These are phyloP conservation scores for Bothriochloa decipiens DNA, from an alignment of 176 grass and related monocot species.

Conservation along the genomic window DNA sequence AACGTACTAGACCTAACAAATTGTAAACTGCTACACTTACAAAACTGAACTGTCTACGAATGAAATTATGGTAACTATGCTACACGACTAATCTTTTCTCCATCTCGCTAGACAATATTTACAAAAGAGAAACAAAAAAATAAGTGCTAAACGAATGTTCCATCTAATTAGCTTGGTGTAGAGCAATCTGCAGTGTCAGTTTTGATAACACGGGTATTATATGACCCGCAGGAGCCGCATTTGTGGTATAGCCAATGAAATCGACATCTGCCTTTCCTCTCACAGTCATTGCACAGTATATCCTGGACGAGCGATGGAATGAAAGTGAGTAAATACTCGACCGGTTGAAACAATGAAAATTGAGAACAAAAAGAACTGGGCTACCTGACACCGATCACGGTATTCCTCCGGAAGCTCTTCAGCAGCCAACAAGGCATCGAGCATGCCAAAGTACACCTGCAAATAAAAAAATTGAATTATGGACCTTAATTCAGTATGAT, in stretches of 20 bases:
- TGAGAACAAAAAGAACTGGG: slow-evolving; percentile 36
- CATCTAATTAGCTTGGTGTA: slow-evolving; percentile 41
- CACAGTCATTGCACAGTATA: slow-evolving; percentile 95
- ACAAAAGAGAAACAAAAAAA: slow-evolving; percentile 30
- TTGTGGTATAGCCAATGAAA: slow-evolving; percentile 99
- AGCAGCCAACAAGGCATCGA: slow-evolving; percentile 93
- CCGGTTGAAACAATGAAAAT: background rate
- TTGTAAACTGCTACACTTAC: slow-evolving; percentile 37
- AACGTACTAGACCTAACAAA: slow-evolving; percentile 18
- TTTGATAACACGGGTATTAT: slow-evolving; percentile 98
- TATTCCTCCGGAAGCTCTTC: slow-evolving; percentile 98
- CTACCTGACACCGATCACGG: slow-evolving; percentile 86
- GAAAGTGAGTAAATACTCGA: background rate
- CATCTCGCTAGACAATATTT: slow-evolving; percentile 47
- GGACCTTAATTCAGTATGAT: background rate
- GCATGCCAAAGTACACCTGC: slow-evolving; percentile 99
- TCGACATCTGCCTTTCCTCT: slow-evolving; percentile 71
- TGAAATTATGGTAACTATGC: slow-evolving; percentile 38
- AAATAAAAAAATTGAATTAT: background rate
- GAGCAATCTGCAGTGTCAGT: slow-evolving; percentile 71
- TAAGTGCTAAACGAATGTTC: slow-evolving; percentile 31
- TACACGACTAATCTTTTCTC: slow-evolving; percentile 28
- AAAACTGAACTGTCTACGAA: slow-evolving; percentile 53
- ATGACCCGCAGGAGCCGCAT: slow-evolving; percentile 82
- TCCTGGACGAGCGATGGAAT: slow-evolving; percentile 54